Evolutionary conservation across 345 rosid species (phyloP).

Genomic region (Ceriops tagal): DNA sequence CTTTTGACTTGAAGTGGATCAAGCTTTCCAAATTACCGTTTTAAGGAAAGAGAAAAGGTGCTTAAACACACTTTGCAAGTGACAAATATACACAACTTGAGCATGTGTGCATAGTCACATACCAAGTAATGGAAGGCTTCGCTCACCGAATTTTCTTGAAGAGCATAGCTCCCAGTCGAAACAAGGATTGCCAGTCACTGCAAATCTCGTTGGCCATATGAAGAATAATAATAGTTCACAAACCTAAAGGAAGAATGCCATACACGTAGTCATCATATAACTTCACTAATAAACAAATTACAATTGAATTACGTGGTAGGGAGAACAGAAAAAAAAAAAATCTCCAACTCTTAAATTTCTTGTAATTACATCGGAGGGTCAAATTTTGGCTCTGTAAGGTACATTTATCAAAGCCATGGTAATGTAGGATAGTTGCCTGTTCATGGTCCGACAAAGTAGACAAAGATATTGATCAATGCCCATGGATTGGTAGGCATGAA

Average conservation of each 20-base stretch:
- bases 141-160: background rate
- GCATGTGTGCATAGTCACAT: no score
- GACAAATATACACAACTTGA: background rate
- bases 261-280: no score
- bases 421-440: conserved; percentile 39
- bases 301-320: no score
- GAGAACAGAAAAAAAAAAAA: no score
- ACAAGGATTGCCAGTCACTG: background rate
- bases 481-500: conserved; percentile 44
- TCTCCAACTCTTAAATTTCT: no score
- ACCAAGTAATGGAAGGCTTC: background rate
- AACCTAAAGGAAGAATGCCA: no score
- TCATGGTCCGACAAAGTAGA: conserved; percentile 58
- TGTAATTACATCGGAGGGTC: background rate
- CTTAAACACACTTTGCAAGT: background rate
- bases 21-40: no score
- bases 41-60: no score
- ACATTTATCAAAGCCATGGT: conserved; percentile 36
- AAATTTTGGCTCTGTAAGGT: conserved; percentile 12
- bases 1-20: no score
- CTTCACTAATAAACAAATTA: no score
- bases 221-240: no score
- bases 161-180: background rate
- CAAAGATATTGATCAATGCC: conserved; percentile 41
- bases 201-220: no score